Conservation (phyloP, 2,329 filamentous ascomycete species). For the Orbilia blumenaviensis region DNA sequence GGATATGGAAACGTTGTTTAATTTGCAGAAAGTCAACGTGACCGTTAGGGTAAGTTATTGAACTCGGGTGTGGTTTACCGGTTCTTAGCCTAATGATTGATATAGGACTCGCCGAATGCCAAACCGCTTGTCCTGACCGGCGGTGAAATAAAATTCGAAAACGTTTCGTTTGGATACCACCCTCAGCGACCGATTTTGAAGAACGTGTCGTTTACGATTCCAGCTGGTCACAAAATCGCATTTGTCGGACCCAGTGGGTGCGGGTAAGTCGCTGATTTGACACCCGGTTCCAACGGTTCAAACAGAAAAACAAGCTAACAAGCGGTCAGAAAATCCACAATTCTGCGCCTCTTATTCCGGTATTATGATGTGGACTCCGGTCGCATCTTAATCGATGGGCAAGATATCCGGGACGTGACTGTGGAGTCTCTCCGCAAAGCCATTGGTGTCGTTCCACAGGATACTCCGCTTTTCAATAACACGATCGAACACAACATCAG, state of each 20-base stretch:
- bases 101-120: conserved; percentile 74
- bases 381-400: conserved; percentile 87
- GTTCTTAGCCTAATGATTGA: background rate
- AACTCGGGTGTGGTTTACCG: background rate
- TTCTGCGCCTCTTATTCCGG: conserved; percentile 88
- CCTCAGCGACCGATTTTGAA: conserved; percentile 85
- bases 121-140: conserved; percentile 77
- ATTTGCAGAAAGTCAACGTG: conserved; percentile 94
- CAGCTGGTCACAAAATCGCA: conserved; percentile 93
- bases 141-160: conserved; percentile 91
- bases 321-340: conserved; percentile 76
- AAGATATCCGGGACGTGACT: conserved; percentile 84
- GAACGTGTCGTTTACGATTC: conserved; percentile 86
- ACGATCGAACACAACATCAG: conserved; percentile 95
- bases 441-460: conserved; percentile 96
- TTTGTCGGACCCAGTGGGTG: conserved; percentile 95
- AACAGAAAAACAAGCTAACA: background rate
- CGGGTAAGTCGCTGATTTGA: conserved; percentile 64
- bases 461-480: conserved; percentile 96
- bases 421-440: conserved; percentile 82
- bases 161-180: conserved; percentile 93
- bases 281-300: no score
- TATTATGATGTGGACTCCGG: conserved; percentile 90
- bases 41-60: conserved; percentile 69
- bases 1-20: conserved; percentile 99